Conservation (phyloP, 805 yeast species). For the Spathaspora hagerdaliae region DNA sequence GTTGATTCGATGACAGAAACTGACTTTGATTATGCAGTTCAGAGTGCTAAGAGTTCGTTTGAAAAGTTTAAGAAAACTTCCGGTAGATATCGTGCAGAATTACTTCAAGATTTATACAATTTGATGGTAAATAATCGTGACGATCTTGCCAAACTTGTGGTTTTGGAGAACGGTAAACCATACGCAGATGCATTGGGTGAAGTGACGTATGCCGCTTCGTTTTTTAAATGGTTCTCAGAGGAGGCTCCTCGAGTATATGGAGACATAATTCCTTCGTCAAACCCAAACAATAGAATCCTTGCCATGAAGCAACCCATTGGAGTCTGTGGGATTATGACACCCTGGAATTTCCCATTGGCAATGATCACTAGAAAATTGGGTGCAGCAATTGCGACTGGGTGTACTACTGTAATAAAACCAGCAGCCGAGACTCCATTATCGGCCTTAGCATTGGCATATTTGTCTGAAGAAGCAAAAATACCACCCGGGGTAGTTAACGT, state of each 20-base stretch:
- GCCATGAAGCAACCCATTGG: conserved; percentile 75
- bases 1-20: conserved; percentile 52
- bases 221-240: conserved; percentile 87
- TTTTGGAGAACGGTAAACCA: conserved; percentile 75
- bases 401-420: conserved; percentile 74
- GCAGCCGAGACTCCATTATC: conserved; percentile 73
- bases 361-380: conserved; percentile 74
- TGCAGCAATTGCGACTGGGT: conserved; percentile 78
- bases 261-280: conserved; percentile 57
- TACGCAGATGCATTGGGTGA: conserved; percentile 70
- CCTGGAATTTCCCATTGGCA: conserved; percentile 83
- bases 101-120: conserved; percentile 49
- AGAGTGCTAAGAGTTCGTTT: conserved; percentile 53
- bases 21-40: conserved; percentile 52
- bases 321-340: conserved; percentile 73
- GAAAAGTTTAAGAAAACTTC: conserved; percentile 47
- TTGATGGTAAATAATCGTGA: conserved; percentile 54
- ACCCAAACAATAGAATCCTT: conserved; percentile 46
- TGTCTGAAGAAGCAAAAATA: conserved; percentile 64
- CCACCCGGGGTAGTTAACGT: conserved; percentile 69
- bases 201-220: conserved; percentile 62
- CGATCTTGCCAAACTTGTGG: conserved; percentile 62
- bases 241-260: conserved; percentile 73
- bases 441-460: conserved; percentile 62
- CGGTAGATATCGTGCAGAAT: conserved; percentile 51